A percentile compares a stretch with the other conserved stretches of the same genome.
Conservation (phyloP, 2,329 filamentous ascomycete genomes). For the Fusarium sp. region DNA sequence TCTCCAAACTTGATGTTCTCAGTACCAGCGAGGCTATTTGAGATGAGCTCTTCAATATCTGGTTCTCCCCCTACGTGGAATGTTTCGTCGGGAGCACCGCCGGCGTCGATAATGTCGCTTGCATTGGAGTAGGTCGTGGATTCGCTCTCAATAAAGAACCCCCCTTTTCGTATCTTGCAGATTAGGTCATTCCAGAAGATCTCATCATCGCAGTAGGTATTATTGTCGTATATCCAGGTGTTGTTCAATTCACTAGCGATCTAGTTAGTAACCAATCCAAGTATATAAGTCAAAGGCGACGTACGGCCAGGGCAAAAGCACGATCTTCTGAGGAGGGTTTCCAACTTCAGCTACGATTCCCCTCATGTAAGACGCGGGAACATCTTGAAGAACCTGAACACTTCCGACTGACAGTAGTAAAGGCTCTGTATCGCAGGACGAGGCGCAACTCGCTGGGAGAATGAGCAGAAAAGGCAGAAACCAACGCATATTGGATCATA, state of each 20-base stretch:
- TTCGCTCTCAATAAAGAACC: constrained; percentile 28
- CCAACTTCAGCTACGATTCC: constrained; percentile 45
- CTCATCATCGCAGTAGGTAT: constrained; percentile 43
- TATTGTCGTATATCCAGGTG: constrained; percentile 49
- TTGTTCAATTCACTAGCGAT: constrained; percentile 50
- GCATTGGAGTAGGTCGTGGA: constrained; percentile 29
- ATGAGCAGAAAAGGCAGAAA: neutral
- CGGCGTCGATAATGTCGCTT: constrained; percentile 29
- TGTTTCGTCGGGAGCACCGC: constrained; percentile 30
- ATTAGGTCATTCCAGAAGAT: constrained; percentile 47
- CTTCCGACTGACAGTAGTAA: constrained; percentile 31
- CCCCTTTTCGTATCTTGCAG: constrained; percentile 43
- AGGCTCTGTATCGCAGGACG: constrained; percentile 30
- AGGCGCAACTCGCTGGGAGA: neutral
- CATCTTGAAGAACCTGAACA: constrained; percentile 38
- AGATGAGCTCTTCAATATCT: constrained; percentile 36
- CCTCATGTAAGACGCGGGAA: constrained; percentile 45
- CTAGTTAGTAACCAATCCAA: neutral
- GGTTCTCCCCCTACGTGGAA: constrained; percentile 33
- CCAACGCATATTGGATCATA: constrained; percentile 6
- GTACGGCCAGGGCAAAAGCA: constrained; percentile 49
- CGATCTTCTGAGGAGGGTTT: constrained; percentile 43
- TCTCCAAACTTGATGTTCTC: constrained; percentile 32
- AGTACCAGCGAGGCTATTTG: constrained; percentile 36
- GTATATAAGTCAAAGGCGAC: constrained; percentile 3